A percentile compares a stretch with the other conserved stretches of the same genome.
Evolutionary conservation across 768 basidiomycete genomes (phyloP).

Genomic region (Hygrocybe coccinea): DNA sequence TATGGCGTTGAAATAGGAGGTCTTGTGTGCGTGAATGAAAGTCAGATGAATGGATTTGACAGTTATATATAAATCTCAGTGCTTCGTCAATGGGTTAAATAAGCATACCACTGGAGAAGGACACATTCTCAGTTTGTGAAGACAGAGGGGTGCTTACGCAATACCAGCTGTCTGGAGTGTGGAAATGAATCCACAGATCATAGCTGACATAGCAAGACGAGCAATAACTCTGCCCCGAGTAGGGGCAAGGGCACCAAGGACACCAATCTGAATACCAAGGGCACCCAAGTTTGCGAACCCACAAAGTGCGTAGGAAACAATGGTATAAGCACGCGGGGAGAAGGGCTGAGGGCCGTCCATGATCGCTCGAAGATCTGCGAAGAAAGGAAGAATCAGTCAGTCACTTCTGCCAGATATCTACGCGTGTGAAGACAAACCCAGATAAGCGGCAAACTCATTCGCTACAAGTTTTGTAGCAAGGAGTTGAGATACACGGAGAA

Average conservation of each 20-base stretch:
- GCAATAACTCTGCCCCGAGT: constrained; percentile 68
- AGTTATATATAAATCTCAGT: no score
- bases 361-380: constrained; percentile 44
- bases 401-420: not conserved
- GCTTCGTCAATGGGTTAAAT: not conserved
- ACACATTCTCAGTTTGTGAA: constrained; percentile 2
- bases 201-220: constrained; percentile 59
- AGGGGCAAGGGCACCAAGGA: constrained; percentile 65
- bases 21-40: no score
- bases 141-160: constrained; percentile 34
- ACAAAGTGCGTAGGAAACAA: constrained; percentile 82
- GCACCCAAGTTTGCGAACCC: constrained; percentile 88
- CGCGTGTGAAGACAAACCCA: not conserved
- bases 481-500: constrained; percentile 72
- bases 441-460: constrained; percentile 82
- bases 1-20: no score
- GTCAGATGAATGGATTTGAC: no score
- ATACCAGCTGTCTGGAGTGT: constrained; percentile 58
- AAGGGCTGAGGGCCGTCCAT: constrained; percentile 47
- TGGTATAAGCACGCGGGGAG: constrained; percentile 69
- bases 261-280: constrained; percentile 82
- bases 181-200: constrained; percentile 66
- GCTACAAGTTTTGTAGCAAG: constrained; percentile 85
- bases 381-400: not conserved
- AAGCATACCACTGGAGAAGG: not conserved